Base-by-base conservation (phyloP, 441 rosid species). In the Populus tomentosa region DNA sequence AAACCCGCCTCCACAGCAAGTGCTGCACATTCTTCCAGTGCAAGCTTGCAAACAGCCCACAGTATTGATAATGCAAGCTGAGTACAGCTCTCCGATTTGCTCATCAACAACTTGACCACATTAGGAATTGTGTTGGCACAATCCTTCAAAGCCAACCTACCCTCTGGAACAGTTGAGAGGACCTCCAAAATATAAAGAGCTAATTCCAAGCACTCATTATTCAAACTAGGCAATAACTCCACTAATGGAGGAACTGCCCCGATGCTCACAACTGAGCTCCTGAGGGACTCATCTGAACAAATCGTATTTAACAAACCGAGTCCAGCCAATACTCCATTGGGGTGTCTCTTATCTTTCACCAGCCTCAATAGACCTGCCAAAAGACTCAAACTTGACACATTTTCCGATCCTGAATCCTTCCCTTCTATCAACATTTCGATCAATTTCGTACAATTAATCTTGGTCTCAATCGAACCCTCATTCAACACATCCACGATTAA, bases 401-500 rank as follows among this genome's bases (percentile, higher is more conserved):
- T 85, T 75, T 89, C 93, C 0, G 92, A 79, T 56, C 82, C 82
- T 36, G 89, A 91, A 80, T 87, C 95, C 62, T 90, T 92, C 69
- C 79, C 87, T 46, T 87, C 89, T 80, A 89, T 88, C 80, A 94
- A 84, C 64, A 79, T 82, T 21, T 83, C 84, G 46, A 94, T 89
- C 89, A 94, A 81, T 50, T 73, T 87, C 1, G 93, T 86, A 40
- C 92, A 92, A 6, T 93, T 94, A 65, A 94, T 83, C 86, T 91
- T 94, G 1, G 98, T 93, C 66, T 93, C 97, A 33, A 88, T 84
- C 0, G 95, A 88, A 11, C 98, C 98, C 74, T 94, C 98, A 56
- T 94, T 92, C 81, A 94, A 78, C 86, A 94, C 88, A 80, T 92
- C 98, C 78, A 90, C 97, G 84, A 93, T 85, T 77, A 91, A 83